A percentile compares a stretch with the other conserved stretches of the same genome.
Conservation (phyloP, 2,329 filamentous ascomycete genomes). For the Trichoderma brevicompactum region DNA sequence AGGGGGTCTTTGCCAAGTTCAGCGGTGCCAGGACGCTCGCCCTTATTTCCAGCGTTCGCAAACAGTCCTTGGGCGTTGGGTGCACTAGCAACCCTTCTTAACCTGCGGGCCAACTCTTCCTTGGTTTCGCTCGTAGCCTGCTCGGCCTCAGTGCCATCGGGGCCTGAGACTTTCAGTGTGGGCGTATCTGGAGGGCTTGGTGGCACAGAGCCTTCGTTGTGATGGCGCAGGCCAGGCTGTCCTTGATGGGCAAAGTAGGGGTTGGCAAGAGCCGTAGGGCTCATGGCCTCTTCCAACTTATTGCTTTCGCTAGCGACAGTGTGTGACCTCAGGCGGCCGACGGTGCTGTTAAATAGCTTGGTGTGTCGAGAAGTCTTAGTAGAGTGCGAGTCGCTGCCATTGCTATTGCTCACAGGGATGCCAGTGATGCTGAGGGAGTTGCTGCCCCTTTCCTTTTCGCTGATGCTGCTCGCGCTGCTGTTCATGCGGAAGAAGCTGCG, state of each 20-base stretch:
- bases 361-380: constrained; percentile 78
- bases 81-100: constrained; percentile 92
- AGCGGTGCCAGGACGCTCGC: constrained; percentile 78
- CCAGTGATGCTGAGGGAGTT: constrained; percentile 58
- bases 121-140: constrained; percentile 80
- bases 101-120: constrained; percentile 89
- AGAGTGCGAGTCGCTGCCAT: constrained; percentile 30
- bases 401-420: constrained; percentile 20
- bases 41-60: constrained; percentile 48
- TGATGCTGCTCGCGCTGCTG: constrained; percentile 48
- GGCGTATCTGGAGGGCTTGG: constrained; percentile 92
- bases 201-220: constrained; percentile 91
- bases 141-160: constrained; percentile 65
- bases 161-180: constrained; percentile 71
- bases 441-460: constrained; percentile 58
- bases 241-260: constrained; percentile 98
- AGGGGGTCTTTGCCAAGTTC: constrained; percentile 85
- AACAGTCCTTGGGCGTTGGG: constrained; percentile 97
- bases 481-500: constrained; percentile 75
- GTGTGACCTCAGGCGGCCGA: constrained; percentile 83
- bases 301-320: constrained; percentile 94
- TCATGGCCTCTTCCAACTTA: constrained; percentile 82
- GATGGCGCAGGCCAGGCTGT: constrained; percentile 87
- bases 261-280: constrained; percentile 91
- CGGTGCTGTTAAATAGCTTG: constrained; percentile 83